Evolutionary conservation across 208 protist species (phyloP).

Genomic region (Trypanosoma platydactyli): DNA sequence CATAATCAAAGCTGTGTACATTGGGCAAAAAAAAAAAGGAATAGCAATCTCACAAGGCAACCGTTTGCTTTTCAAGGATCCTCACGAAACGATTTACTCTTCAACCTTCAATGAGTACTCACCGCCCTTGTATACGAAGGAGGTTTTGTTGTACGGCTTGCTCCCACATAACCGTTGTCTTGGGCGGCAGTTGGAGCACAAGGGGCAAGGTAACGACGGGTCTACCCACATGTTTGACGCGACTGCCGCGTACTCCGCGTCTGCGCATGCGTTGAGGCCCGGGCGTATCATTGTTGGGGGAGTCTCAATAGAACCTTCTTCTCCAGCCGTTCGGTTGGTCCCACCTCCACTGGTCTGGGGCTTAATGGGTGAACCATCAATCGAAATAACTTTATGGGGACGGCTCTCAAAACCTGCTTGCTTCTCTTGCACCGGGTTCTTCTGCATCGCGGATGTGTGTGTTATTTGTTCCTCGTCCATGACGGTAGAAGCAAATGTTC

Average conservation of each 20-base stretch:
- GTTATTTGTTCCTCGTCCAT: too few species aligned
- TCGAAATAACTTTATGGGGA: too few species aligned
- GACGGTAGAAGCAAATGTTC: too few species aligned
- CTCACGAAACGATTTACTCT: neutral
- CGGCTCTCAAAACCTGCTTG: too few species aligned
- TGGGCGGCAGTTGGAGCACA: conserved; percentile 58
- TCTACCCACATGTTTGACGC: conserved; percentile 21
- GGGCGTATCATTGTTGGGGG: neutral
- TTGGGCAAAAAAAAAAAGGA: neutral
- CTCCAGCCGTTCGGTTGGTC: too few species aligned
- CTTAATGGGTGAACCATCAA: too few species aligned
- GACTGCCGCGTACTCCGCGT: neutral
- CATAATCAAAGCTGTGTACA: neutral
- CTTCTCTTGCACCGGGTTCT: too few species aligned
- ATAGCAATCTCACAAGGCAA: neutral
- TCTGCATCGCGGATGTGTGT: too few species aligned
- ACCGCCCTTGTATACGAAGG: conserved; percentile 57
- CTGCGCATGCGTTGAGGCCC: neutral
- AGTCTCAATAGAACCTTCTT: neutral
- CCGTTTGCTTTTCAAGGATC: too few species aligned
- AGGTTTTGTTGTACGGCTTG: conserved; percentile 61
- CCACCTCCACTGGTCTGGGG: too few species aligned
- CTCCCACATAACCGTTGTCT: conserved; percentile 35
- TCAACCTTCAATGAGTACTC: conserved; percentile 27
- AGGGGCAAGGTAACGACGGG: conserved; percentile 36